Evolutionary conservation across 768 basidiomycete species (phyloP), one percentile per base, ranked within the genome.

Genomic region (Suillus luteus): DNA sequence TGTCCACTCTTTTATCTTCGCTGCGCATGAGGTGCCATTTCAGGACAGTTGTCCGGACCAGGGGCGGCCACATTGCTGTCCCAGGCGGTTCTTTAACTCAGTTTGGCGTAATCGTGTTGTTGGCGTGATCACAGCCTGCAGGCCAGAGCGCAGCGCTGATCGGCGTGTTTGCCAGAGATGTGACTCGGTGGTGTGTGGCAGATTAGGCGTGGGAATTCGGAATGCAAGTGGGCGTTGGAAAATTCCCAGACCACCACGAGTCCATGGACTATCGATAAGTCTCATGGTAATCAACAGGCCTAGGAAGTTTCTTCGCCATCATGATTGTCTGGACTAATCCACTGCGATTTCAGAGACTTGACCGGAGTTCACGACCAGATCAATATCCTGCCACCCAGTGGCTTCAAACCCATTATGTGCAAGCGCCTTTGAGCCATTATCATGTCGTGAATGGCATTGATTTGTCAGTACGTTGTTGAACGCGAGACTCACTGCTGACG

Each of bases 51-150:
- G 65, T 66, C 59, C 27, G 65, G 64, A 22, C 33, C 22, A 65
- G 59, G 68, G 54, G 31, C 35, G 52, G 33, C 33, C 64, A 72
- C 67, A 70, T 55, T 17, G 48, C 46, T 55, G 48, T 17, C 3
- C 22, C 1, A 49, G 22, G 14, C 31, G n/a, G 17, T 65, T 46
- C 62, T 55, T 64, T 72, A 74, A 72, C 74, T 74, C 66, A 57
- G 40, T 24, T 11, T 31, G 55, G n/a, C 58, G 11, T 24, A 58
- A 60, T 9, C 10, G 44, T 46, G n/a, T 7, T 15, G 33, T 60
- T 31, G 12, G 52, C 37, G 48, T 27, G 37, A 19, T 17, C 33
- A 31, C 61, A 49, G 44, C n/a, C 22, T 49, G 22, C 33, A 37
- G 37, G 10, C 10, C 37, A 11, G 37, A 48, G 27, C 1, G 27